phyloP scores from a whole-genome alignment of 768 basidiomycete genomes.

The Collybiopsis confluens region DNA sequence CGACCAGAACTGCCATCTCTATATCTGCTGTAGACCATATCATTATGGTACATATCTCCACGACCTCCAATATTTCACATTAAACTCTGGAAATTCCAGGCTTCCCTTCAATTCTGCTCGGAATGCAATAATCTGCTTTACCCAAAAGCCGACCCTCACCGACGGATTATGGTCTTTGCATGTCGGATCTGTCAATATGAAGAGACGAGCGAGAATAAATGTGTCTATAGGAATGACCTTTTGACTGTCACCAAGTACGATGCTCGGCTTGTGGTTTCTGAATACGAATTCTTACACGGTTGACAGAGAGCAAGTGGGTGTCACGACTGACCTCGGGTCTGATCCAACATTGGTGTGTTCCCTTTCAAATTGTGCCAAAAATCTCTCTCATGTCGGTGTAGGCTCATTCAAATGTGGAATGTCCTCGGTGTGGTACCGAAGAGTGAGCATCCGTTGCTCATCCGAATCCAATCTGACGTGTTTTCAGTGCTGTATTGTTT shows the following conservation, averaged over 20 bases:
- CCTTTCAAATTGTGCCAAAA: neutral
- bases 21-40: neutral
- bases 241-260: constrained; percentile 85
- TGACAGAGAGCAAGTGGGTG: constrained; percentile 85
- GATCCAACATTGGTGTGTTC: constrained; percentile 80
- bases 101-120: constrained; percentile 85
- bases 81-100: constrained; percentile 35
- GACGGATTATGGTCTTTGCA: constrained; percentile 83
- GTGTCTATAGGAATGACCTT: constrained; percentile 92
- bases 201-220: constrained; percentile 81
- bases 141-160: constrained; percentile 84
- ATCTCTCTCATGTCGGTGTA: no score
- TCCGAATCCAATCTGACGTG: neutral
- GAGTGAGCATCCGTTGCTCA: constrained; percentile 54
- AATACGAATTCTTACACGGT: neutral
- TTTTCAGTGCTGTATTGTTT: constrained; percentile 81
- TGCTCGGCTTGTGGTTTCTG: neutral
- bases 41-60: neutral
- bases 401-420: constrained; percentile 82
- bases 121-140: constrained; percentile 96
- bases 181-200: constrained; percentile 89
- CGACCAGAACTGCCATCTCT: no score
- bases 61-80: neutral
- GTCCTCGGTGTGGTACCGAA: constrained; percentile 77
- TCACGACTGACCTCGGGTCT: constrained; percentile 80